A percentile compares a stretch with the other conserved stretches of the same genome.
Conservation (phyloP, 1,139 yeast species). For the Geotrichum reessii region DNA sequence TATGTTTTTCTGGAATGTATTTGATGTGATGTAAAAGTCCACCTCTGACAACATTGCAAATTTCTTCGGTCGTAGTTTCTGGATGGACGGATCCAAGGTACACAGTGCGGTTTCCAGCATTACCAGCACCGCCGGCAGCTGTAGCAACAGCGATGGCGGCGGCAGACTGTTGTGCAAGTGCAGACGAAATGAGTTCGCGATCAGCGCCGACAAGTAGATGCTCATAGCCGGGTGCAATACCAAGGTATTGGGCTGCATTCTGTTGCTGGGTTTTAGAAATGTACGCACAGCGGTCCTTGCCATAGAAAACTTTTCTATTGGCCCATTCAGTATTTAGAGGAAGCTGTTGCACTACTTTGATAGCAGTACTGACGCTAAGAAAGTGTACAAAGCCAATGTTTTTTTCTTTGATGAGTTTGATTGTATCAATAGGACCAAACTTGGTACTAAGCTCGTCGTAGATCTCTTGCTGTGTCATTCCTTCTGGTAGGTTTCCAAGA, state of each 20-base stretch:
- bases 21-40: conserved; percentile 65
- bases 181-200: conserved; percentile 48
- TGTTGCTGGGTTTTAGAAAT: conserved; percentile 94
- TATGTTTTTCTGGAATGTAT: conserved; percentile 71
- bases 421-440: conserved; percentile 77
- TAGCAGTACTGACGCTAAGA: conserved; percentile 74
- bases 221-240: conserved; percentile 85
- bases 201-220: conserved; percentile 78
- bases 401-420: conserved; percentile 67
- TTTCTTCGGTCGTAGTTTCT: conserved; percentile 81
- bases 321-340: conserved; percentile 52
- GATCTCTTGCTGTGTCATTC: conserved; percentile 56
- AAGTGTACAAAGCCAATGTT: conserved; percentile 78
- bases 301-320: conserved; percentile 67
- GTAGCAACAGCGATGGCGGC: conserved; percentile 71
- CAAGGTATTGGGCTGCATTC: conserved; percentile 92
- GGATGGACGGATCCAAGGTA: conserved; percentile 84
- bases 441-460: conserved; percentile 54
- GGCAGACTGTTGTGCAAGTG: conserved; percentile 61
- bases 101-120: conserved; percentile 86
- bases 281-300: conserved; percentile 78
- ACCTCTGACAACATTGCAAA: conserved; percentile 90
- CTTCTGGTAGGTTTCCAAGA: conserved; percentile 62
- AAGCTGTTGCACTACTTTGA: conserved; percentile 66
- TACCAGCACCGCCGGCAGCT: conserved; percentile 71